Evolutionary conservation across 176 grass and related monocot genomes (phyloP), one percentile per base, ranked within the genome.

Genomic region (Oryza coarctata): DNA sequence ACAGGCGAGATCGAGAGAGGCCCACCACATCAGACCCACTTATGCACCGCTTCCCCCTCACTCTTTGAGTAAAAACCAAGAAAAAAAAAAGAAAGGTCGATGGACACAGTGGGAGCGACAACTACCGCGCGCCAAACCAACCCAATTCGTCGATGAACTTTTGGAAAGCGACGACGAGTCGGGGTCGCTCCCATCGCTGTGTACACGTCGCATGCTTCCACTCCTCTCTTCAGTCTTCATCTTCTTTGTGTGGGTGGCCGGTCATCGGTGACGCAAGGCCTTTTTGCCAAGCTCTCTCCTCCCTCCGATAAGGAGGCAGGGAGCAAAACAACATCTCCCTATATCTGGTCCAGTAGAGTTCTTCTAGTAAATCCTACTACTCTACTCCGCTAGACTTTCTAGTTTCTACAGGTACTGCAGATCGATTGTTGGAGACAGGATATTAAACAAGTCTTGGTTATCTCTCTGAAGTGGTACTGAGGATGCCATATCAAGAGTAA

Each of bases 31-130:
- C 62, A 25, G 31, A 0, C n/a, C 26, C 33, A 50, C 70, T 3
- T 3, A 25, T 2, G 5, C 17, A 25, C 7, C 23, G 11, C 3
- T 40, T 12, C 0, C 17, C 17, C 28, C 17, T 44, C 18, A 1
- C 14, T 1, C 52, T 63, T 84, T 25, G 87, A 69, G 75, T 80
- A 13, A 50, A 80, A 84, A 68, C 25, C 41, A 73, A 68, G 85
- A 36, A 6, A 67, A n/a, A 6, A 5, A 13, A 67, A n/a, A 6
- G 2, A 13, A n/a, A 11, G 5, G 5, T 13, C 22, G 58, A 23
- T 45, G 38, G 49, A 22, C 5, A 23, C 22, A 9, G 64, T 44
- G 36, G 36, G 12, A 32, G 65, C 41, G 47, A 79, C 75, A 73
- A 18, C 60, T 6, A 65, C 44, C 18, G 40, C 61, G 62, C 32